Base-by-base conservation (phyloP, 176 grass and related monocot genomes). In the Thalia dealbata region DNA sequence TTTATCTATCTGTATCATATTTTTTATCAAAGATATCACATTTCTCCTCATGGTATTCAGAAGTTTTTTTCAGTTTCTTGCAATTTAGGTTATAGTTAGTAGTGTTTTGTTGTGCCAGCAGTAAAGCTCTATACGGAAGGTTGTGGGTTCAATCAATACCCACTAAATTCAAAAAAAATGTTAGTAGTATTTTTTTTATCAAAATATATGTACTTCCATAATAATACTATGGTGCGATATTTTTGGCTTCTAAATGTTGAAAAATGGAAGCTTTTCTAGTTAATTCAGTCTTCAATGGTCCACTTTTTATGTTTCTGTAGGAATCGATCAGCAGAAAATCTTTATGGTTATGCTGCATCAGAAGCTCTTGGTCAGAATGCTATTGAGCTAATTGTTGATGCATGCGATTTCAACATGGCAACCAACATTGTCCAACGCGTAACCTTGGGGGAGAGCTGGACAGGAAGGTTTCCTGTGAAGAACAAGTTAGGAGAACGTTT, bases 291-390 rank as follows among this genome's bases (percentile, higher is more conserved):
- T 65, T 16, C 24, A 15, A 29, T 9, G 28, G 14, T 27, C 9
- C 3, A 68, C 38, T 14, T 10, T 52, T 5, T 38, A 27, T 77
- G 27, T 22, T 77, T 67, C 21, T 81, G 71, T 48, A 97, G 95
- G 95, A 99, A 99, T 69, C 85, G 73, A 0, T 95, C 83, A 61
- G 95, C 95, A n/a, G 88, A 93, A 75, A 77, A 81, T 67, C 73
- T 99, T 14, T 99, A 95, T 79, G 95, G 95, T 32, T 91, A 95
- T 78, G 52, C 90, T 68, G 75, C 79, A 29, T 85, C 87, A 10
- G 90, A 95, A 85, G 95, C 86, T 66, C 77, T 95, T 80, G 90
- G 90, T 78, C 78, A 92, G 75, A 83, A 99, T 84, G 88, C 77
- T 41, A 79, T 91, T 8, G 78, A 73, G 79, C 82, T 91, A 74